phyloP scores from a whole-genome alignment of 805 yeast species.

The Candida coleopterorum region DNA sequence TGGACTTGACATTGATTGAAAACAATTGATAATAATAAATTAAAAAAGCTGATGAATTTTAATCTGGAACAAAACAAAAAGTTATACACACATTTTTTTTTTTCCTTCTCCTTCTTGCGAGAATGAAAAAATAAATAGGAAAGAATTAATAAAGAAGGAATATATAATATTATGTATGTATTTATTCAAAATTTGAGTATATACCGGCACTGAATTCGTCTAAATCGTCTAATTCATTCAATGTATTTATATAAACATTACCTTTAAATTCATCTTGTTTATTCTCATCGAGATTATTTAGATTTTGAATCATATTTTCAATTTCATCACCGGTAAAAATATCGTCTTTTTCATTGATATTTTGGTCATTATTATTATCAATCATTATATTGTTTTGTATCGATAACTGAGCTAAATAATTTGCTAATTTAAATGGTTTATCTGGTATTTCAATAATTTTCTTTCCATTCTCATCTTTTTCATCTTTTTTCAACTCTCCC shows the following conservation, averaged over 20 bases:
- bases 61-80: too few species aligned
- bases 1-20: constrained; percentile 6
- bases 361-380: constrained; percentile 35
- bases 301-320: constrained; percentile 11
- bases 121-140: too few species aligned
- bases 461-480: not conserved
- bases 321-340: constrained; percentile 8
- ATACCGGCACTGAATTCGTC: constrained; percentile 89
- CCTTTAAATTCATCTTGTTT: constrained; percentile 23
- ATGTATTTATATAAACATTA: constrained; percentile 31
- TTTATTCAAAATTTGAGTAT: constrained; percentile 66
- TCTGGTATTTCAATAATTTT: constrained; percentile 15
- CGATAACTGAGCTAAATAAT: constrained; percentile 62
- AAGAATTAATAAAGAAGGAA: too few species aligned
- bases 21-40: too few species aligned
- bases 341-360: constrained; percentile 8
- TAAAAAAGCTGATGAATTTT: too few species aligned
- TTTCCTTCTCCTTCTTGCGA: too few species aligned
- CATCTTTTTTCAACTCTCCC: constrained; percentile 10
- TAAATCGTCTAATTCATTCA: constrained; percentile 49
- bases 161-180: too few species aligned
- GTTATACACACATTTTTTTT: too few species aligned
- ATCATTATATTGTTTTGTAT: constrained; percentile 55
- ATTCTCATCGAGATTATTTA: constrained; percentile 4
- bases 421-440: constrained; percentile 51